Evolutionary conservation across 176 grass and related monocot genomes (phyloP), one percentile per base, ranked within the genome.

Genomic region (Lolium multiflorum): DNA sequence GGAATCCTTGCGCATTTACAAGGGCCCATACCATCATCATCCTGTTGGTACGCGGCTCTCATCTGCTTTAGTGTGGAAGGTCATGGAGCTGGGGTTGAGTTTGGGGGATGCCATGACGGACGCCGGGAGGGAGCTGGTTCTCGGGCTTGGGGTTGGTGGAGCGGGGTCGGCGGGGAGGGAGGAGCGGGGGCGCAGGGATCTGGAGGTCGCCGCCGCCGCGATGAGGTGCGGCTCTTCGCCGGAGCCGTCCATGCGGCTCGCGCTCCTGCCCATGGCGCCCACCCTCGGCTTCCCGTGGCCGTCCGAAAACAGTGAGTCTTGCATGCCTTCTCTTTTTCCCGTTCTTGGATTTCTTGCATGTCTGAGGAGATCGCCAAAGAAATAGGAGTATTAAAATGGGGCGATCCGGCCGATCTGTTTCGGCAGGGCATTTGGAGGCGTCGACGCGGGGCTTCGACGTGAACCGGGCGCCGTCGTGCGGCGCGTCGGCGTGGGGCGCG

Each of bases 41-140:
- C 15, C 4, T 79, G 59, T 28, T 16, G 74, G 82, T 80, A 64
- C 43, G 58, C 59, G 21, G 65, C 16, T 21, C 6, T 9, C n/a
- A 15, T 26, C 11, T 17, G 38, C 11, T 22, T 31, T 3, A 46
- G 22, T 74, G 38, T 41, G 67, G 28, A 28, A 28, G 28, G 28
- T 4, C 80, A 97, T 97, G 94, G 92, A 97, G 90, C 51, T 97
- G 78, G 92, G 92, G 70, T 78, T 97, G 84, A 94, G 94, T 85
- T 77, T 97, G 39, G 94, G 91, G 12, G 73, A 62, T 8, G 64
- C 86, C 18, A 93, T 93, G 87, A 83, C 78, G 25, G 88, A 94
- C 17, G 87, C 80, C 39, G 89, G 90, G 47, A 82, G 81, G 85
- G 89, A 92, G 65, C 66, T 96, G n/a, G 91, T 89, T 79, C 84